Evolutionary conservation across 2,329 filamentous ascomycete species (phyloP).

Genomic region (Hirsutella thompsonii): DNA sequence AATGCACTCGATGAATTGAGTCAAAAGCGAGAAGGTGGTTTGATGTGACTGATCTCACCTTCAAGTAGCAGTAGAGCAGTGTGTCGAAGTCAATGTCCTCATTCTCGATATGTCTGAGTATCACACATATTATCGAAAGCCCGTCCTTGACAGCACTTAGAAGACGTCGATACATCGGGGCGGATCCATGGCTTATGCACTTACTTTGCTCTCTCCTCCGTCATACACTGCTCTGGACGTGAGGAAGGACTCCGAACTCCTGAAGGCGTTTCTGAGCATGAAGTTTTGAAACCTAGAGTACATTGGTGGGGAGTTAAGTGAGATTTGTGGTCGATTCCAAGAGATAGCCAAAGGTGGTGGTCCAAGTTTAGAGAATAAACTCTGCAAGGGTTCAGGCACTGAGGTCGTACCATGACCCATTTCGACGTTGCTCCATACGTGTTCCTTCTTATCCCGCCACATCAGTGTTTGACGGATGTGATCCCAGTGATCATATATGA

Average conservation of each 20-base stretch:
- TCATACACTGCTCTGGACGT: conserved; percentile 56
- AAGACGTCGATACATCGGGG: too few relatives aligned
- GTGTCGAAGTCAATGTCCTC: conserved; percentile 54
- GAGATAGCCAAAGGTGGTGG: conserved; percentile 56
- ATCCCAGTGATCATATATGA: conserved; percentile 61
- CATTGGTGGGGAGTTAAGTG: conserved; percentile 45
- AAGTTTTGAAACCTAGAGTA: conserved; percentile 62
- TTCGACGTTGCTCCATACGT: conserved; percentile 41
- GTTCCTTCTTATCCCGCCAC: conserved; percentile 43
- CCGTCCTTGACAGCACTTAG: conserved; percentile 35
- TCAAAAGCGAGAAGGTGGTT: too few relatives aligned
- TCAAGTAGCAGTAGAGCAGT: conserved; percentile 54
- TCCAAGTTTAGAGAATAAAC: conserved; percentile 52
- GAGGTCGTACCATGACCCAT: conserved; percentile 37
- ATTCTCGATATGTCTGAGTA: conserved; percentile 53
- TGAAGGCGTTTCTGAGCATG: conserved; percentile 57
- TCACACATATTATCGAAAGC: conserved; percentile 55
- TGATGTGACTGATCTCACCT: conserved; percentile 26
- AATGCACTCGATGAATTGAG: too few relatives aligned
- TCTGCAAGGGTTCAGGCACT: conserved; percentile 45
- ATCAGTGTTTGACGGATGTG: conserved; percentile 52
- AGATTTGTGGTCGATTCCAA: conserved; percentile 56
- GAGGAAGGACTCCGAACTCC: conserved; percentile 50
- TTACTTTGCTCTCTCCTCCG: conserved; percentile 54
- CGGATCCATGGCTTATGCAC: background rate